Evolutionary conservation across 2,329 filamentous ascomycete species (phyloP).

Genomic region (Penicillium polonicum): DNA sequence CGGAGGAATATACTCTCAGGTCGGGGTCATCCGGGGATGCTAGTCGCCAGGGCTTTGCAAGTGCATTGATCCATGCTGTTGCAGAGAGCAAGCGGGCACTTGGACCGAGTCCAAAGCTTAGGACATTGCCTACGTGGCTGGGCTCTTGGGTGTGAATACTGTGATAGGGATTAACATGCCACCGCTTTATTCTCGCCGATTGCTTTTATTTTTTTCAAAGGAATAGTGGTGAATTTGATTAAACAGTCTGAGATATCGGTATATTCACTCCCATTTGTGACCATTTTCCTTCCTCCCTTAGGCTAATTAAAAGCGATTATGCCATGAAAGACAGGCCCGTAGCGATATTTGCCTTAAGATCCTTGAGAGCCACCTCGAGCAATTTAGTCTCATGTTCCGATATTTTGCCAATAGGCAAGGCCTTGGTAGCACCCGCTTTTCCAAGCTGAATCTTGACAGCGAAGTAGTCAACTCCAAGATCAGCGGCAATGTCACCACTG

Average conservation of each 20-base stretch:
- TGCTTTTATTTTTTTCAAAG: neutral
- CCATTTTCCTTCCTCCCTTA: too few species aligned
- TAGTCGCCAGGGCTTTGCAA: neutral
- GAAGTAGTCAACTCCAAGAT: too few species aligned
- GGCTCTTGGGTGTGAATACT: neutral
- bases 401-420: too few species aligned
- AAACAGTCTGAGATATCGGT: neutral
- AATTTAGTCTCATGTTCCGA: too few species aligned
- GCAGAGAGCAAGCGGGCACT: neutral
- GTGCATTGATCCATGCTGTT: neutral
- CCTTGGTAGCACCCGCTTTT: too few species aligned
- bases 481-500: too few species aligned
- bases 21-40: neutral
- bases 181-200: neutral
- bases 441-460: too few species aligned
- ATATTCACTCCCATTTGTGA: neutral
- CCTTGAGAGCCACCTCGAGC: too few species aligned
- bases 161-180: neutral
- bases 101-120: neutral
- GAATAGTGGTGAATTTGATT: neutral
- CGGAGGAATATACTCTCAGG: neutral
- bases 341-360: too few species aligned
- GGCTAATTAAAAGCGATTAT: too few species aligned
- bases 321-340: too few species aligned
- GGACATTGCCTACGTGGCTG: neutral